Percentiles rank a stretch among this genome's conserved stretches.
These are phyloP conservation scores for Halteria grandinella DNA, from an alignment of 73 alveolate genomes.

Conservation along the genomic window DNA sequence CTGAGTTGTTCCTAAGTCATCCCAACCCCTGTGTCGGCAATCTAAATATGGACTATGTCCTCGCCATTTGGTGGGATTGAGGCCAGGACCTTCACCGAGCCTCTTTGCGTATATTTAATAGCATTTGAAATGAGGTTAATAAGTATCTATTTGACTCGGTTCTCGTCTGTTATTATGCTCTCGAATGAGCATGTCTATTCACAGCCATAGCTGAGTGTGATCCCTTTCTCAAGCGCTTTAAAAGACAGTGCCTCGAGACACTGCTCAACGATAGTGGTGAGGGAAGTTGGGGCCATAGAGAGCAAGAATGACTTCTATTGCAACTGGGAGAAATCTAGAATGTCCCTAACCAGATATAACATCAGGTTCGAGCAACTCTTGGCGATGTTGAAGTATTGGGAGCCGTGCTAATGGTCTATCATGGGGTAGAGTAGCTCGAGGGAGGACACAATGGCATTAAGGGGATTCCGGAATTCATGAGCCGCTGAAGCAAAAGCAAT, in stretches of 20 bases:
- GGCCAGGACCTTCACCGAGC: constrained; percentile 49
- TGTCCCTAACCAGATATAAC: constrained; percentile 38
- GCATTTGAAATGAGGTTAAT: constrained; percentile 66
- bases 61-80: too few species aligned
- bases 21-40: too few species aligned
- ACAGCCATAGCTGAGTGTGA: neutral
- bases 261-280: neutral
- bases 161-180: constrained; percentile 4
- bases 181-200: neutral
- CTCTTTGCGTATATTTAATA: constrained; percentile 56
- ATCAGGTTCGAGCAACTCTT: constrained; percentile 29
- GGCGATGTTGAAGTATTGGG: constrained; percentile 11
- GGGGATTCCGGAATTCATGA: constrained; percentile 59
- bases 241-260: neutral
- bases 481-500: constrained; percentile 35
- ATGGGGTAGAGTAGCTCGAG: neutral
- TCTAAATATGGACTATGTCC: too few species aligned
- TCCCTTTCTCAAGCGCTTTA: constrained; percentile 13
- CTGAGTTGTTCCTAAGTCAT: too few species aligned
- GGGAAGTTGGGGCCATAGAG: neutral
- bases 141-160: constrained; percentile 54
- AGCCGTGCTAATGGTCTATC: neutral
- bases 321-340: constrained; percentile 30
- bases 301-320: constrained; percentile 25
- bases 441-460: constrained; percentile 31